Evolutionary conservation across 805 yeast species (phyloP).

Genomic region (Pichia insulana): DNA sequence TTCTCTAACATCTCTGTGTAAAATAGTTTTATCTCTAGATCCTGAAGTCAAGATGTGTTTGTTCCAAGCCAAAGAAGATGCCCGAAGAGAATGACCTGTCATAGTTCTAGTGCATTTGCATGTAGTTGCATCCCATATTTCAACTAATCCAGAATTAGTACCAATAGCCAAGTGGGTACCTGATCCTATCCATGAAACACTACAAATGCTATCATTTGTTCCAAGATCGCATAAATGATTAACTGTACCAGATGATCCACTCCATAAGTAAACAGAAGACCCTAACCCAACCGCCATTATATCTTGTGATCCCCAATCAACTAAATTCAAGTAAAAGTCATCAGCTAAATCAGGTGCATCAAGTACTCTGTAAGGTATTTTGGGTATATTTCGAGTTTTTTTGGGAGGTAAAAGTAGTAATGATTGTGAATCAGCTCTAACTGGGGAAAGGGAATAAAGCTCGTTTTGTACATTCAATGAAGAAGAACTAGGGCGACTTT

Average conservation of each 20-base stretch:
- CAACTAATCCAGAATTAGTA: slow-evolving; percentile 76
- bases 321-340: slow-evolving; percentile 83
- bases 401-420: slow-evolving; percentile 75
- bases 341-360: slow-evolving; percentile 96
- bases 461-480: slow-evolving; percentile 59
- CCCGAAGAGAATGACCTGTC: slow-evolving; percentile 84
- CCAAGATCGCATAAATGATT: slow-evolving; percentile 70
- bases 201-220: slow-evolving; percentile 60
- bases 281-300: slow-evolving; percentile 86
- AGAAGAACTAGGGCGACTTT: slow-evolving; percentile 52
- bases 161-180: slow-evolving; percentile 95
- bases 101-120: slow-evolving; percentile 78
- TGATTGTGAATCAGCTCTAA: slow-evolving; percentile 78
- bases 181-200: slow-evolving; percentile 86
- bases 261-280: slow-evolving; percentile 83
- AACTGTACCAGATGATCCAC: slow-evolving; percentile 77
- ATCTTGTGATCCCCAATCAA: slow-evolving; percentile 94
- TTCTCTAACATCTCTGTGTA: slow-evolving; percentile 86
- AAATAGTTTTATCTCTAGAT: slow-evolving; percentile 71
- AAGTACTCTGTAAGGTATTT: slow-evolving; percentile 83
- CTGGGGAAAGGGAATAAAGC: slow-evolving; percentile 75
- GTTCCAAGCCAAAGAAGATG: slow-evolving; percentile 88
- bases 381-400: slow-evolving; percentile 67
- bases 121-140: slow-evolving; percentile 88
- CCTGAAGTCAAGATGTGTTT: slow-evolving; percentile 84